Percentiles rank a stretch among this genome's conserved stretches.
These are phyloP conservation scores for Lipomyces yamadae DNA, from an alignment of 805 yeast species.

Conservation along the genomic window DNA sequence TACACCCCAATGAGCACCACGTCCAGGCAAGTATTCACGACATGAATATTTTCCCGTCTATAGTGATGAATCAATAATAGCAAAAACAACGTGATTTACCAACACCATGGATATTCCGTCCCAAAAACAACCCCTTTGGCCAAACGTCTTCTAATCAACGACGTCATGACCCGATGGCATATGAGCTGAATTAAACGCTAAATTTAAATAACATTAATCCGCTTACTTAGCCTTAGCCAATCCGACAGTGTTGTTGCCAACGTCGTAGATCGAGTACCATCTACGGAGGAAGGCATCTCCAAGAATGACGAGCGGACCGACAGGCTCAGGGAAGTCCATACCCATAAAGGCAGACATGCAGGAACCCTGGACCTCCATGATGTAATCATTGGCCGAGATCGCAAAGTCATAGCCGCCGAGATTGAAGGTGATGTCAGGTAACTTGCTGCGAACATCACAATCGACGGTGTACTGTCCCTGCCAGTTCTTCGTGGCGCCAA, in stretches of 20 bases:
- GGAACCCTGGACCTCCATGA: constrained; percentile 90
- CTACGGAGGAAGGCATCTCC: constrained; percentile 98
- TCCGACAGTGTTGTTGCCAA: constrained; percentile 91
- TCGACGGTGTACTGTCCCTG: constrained; percentile 95
- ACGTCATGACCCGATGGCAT: not conserved
- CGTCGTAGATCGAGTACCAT: constrained; percentile 91
- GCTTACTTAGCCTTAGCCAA: constrained; percentile 73
- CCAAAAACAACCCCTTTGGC: not conserved
- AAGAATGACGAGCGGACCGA: constrained; percentile 93
- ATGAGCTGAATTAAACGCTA: not conserved
- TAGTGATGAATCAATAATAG: not conserved
- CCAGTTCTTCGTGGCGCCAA: constrained; percentile 98
- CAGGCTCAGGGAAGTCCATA: constrained; percentile 96
- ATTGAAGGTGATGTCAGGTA: constrained; percentile 91
- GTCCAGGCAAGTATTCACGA: not conserved
- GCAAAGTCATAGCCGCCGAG: constrained; percentile 92
- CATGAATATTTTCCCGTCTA: not conserved
- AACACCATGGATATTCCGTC: constrained; percentile 2
- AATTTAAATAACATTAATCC: not conserved
- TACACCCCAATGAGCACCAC: not conserved
- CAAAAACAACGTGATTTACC: constrained; percentile 4
- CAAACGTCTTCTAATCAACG: not conserved
- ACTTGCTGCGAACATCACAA: constrained; percentile 77
- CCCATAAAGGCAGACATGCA: constrained; percentile 97
- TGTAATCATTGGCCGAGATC: constrained; percentile 86